Evolutionary conservation across 352 stramenopile genomes (phyloP).

Genomic region (Globisporangium barbulae): DNA sequence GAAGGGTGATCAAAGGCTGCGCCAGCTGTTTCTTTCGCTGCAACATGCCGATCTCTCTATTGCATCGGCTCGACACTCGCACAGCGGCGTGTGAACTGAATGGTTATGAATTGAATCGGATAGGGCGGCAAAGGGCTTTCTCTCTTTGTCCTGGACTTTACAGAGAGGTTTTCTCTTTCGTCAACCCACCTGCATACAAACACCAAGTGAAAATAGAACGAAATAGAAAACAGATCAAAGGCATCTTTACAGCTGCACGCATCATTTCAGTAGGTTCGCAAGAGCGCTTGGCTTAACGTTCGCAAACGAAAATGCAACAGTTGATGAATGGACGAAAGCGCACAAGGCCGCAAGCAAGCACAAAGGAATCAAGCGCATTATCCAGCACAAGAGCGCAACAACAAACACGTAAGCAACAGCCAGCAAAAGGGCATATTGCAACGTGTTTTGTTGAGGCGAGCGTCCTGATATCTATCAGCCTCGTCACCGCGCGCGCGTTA

Average conservation of each 20-base stretch:
- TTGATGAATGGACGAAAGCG: background rate
- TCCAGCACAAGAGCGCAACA: background rate
- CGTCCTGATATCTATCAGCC: slow-evolving; percentile 12
- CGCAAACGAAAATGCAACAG: background rate
- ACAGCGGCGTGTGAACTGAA: background rate
- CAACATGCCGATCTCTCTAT: background rate
- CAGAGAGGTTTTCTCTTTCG: background rate
- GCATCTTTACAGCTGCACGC: background rate
- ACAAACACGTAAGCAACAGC: background rate
- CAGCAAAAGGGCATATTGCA: background rate
- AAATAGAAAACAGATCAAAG: slow-evolving; percentile 2
- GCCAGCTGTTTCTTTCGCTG: slow-evolving; percentile 4
- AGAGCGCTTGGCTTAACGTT: background rate
- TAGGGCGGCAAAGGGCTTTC: background rate
- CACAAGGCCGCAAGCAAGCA: background rate
- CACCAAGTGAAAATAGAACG: background rate
- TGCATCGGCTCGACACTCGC: background rate
- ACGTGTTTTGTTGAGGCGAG: background rate
- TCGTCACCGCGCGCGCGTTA: slow-evolving; percentile 3
- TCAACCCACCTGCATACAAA: slow-evolving; percentile 5
- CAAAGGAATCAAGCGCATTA: background rate
- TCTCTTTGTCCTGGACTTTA: slow-evolving; percentile 1
- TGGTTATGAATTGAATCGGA: slow-evolving; percentile 6
- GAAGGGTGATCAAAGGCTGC: background rate
- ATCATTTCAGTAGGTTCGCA: background rate